Evolutionary conservation across 2,329 filamentous ascomycete species (phyloP).

Genomic region (Trichoderma citrinoviride): DNA sequence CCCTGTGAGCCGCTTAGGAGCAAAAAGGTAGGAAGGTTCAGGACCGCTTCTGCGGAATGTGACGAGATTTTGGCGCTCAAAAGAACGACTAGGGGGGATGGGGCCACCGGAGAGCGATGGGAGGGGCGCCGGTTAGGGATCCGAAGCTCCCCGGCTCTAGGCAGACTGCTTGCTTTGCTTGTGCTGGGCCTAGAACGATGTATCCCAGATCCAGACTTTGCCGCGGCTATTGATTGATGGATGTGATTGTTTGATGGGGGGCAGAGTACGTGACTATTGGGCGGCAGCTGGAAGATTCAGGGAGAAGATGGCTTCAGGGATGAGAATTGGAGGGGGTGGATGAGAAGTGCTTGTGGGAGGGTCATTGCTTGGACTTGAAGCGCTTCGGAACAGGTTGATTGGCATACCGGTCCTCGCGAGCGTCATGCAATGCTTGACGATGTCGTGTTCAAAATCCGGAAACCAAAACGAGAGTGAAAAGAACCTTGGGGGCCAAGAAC

Average conservation of each 20-base stretch:
- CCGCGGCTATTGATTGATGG: neutral
- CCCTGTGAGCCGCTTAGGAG: neutral
- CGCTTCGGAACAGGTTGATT: neutral
- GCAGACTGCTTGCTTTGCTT: neutral
- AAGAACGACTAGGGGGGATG: neutral
- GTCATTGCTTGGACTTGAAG: no score
- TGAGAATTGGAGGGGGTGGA: neutral
- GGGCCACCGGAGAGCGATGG: neutral
- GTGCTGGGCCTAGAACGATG: neutral
- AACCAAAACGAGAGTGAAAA: neutral
- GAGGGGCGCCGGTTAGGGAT: neutral
- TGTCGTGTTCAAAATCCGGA: neutral
- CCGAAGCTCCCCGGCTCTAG: neutral
- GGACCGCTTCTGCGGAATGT: neutral
- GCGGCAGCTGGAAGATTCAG: neutral
- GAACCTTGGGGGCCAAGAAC: neutral
- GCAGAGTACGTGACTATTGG: neutral
- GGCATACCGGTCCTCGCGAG: neutral
- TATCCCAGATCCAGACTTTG: neutral
- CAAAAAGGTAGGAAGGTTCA: neutral
- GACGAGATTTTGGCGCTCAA: neutral
- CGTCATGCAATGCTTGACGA: neutral
- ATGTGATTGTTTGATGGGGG: neutral
- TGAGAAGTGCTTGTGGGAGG: neutral
- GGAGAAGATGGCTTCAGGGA: neutral